These are phyloP conservation scores for Acorus gramineus DNA, from an alignment of 106 monocot genomes.

Conservation along the genomic window DNA sequence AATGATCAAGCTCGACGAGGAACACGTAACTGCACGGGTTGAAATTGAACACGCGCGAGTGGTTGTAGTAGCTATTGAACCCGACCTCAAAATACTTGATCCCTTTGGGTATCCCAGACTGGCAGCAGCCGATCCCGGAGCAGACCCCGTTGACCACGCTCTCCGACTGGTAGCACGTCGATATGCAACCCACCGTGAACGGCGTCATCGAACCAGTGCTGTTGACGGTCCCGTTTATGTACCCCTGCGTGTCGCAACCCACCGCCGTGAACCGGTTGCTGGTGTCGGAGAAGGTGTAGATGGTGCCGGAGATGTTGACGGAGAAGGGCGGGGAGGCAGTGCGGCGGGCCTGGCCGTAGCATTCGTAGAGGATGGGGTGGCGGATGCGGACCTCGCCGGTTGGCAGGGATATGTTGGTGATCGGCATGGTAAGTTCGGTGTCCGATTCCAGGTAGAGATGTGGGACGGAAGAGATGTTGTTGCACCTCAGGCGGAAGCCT, in stretches of 20 bases:
- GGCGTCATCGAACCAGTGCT: neutral
- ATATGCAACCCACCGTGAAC: slow-evolving; percentile 24
- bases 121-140: slow-evolving; percentile 16
- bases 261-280: slow-evolving; percentile 11
- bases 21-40: slow-evolving; percentile 26
- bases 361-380: slow-evolving; percentile 18
- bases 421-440: slow-evolving; percentile 1
- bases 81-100: slow-evolving; percentile 11
- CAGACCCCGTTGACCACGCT: neutral
- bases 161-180: slow-evolving; percentile 2
- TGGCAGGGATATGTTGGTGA: slow-evolving; percentile 10
- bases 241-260: slow-evolving; percentile 28
- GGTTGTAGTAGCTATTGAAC: slow-evolving; percentile 15
- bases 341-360: slow-evolving; percentile 10
- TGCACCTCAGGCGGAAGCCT: slow-evolving; percentile 23
- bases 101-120: slow-evolving; percentile 12
- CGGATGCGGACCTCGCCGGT: slow-evolving; percentile 21
- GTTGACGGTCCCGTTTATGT: slow-evolving; percentile 10
- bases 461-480: neutral
- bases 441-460: neutral
- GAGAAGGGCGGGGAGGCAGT: slow-evolving; percentile 9
- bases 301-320: slow-evolving; percentile 10
- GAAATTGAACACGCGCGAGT: slow-evolving; percentile 10
- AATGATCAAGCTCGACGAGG: slow-evolving; percentile 11
- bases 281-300: neutral